A percentile compares a stretch with the other conserved stretches of the same genome.
phyloP scores from a whole-genome alignment of 202 grass and related monocot genomes.

The Bolboschoenoplectus hybrid region DNA sequence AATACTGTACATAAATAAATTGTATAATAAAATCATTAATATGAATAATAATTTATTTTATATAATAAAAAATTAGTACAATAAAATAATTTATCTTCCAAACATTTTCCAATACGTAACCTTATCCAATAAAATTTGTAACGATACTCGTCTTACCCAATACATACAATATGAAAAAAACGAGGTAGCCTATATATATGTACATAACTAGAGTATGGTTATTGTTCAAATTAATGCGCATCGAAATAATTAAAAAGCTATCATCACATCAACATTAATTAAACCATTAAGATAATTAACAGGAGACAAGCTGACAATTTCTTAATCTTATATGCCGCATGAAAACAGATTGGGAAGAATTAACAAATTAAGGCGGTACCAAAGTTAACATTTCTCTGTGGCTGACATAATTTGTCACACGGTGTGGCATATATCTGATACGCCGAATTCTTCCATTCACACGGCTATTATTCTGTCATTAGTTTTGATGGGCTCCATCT shows the following conservation, averaged over 20 bases:
- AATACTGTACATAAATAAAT: no score
- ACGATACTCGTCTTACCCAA: no score
- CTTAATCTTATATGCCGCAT: not conserved
- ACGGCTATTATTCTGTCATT: not conserved
- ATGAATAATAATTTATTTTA: no score
- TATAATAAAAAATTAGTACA: no score
- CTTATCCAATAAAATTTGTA: no score
- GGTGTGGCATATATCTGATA: not conserved
- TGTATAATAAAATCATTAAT: no score
- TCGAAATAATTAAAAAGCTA: not conserved
- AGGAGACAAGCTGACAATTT: constrained; percentile 18
- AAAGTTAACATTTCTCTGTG: not conserved
- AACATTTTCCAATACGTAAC: no score
- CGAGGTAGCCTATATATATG: no score
- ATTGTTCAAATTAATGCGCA: constrained; percentile 10
- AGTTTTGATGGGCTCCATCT: not conserved
- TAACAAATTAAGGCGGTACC: not conserved
- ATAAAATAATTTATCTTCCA: no score
- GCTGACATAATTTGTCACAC: not conserved
- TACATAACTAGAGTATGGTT: not conserved
- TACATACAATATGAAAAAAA: no score
- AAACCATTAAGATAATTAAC: not conserved
- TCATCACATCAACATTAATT: constrained; percentile 18
- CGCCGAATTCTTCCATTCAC: not conserved
- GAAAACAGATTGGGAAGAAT: not conserved